Percentiles rank a stretch among this genome's conserved stretches.
phyloP scores from a whole-genome alignment of 805 yeast genomes.

The Schwanniomyces yamadae region DNA sequence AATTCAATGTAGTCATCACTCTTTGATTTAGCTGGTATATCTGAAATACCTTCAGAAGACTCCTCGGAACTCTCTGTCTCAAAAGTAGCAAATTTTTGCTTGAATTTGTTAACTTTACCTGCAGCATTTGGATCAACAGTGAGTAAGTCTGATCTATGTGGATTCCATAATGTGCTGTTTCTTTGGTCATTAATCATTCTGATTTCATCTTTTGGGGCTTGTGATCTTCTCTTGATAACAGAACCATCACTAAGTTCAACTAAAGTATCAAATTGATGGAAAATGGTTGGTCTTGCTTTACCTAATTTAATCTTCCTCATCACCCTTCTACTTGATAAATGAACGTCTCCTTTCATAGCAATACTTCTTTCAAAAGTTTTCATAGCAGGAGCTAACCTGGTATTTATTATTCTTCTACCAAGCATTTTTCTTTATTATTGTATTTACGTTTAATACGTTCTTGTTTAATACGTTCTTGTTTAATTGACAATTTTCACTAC shows the following conservation, averaged over 20 bases:
- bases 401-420: background rate
- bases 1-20: slow-evolving; percentile 56
- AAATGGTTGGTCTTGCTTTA: slow-evolving; percentile 90
- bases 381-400: slow-evolving; percentile 3
- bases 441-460: background rate
- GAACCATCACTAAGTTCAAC: slow-evolving; percentile 96
- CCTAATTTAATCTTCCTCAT: slow-evolving; percentile 70
- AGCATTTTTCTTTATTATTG: background rate
- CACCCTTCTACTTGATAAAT: slow-evolving; percentile 54
- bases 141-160: slow-evolving; percentile 72
- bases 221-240: slow-evolving; percentile 77
- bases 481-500: background rate
- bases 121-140: slow-evolving; percentile 79
- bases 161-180: slow-evolving; percentile 86
- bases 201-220: slow-evolving; percentile 83
- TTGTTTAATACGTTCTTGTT: no score
- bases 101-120: slow-evolving; percentile 76
- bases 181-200: slow-evolving; percentile 87
- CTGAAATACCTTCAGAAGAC: slow-evolving; percentile 8
- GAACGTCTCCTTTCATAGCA: slow-evolving; percentile 37
- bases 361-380: slow-evolving; percentile 13
- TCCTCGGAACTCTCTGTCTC: slow-evolving; percentile 16
- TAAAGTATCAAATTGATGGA: slow-evolving; percentile 80
- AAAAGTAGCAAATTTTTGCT: slow-evolving; percentile 55
- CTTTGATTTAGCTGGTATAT: slow-evolving; percentile 10